These are phyloP conservation scores for Aspergillus sclerotiicarbonarius DNA, from an alignment of 495 filamentous ascomycete genomes.

Conservation along the genomic window DNA sequence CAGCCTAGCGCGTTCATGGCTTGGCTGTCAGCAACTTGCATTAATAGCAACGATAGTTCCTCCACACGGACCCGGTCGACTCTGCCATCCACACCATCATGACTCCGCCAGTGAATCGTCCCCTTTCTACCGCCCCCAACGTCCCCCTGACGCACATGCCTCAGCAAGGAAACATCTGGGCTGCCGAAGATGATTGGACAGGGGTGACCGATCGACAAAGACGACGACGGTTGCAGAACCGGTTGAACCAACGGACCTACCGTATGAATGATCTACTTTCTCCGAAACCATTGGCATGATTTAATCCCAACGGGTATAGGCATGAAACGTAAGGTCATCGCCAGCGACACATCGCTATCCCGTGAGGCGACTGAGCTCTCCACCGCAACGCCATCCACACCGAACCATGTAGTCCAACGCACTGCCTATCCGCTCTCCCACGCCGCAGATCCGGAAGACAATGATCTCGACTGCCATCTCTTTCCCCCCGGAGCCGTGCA, in stretches of 20 bases:
- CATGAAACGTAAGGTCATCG: too few relatives aligned
- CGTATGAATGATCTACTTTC: too few relatives aligned
- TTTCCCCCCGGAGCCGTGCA: neutral
- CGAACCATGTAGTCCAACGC: neutral
- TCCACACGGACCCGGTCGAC: neutral
- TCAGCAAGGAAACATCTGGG: constrained; percentile 12
- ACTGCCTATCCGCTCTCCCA: neutral
- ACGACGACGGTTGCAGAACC: constrained; percentile 19
- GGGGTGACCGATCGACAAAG: constrained; percentile 15
- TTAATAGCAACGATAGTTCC: too few relatives aligned
- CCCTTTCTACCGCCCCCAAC: neutral
- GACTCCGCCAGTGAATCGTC: neutral
- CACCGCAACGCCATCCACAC: neutral
- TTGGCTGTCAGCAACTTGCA: too few relatives aligned
- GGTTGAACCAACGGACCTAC: constrained; percentile 18
- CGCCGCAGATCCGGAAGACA: neutral
- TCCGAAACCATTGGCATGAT: too few relatives aligned
- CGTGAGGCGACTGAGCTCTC: too few relatives aligned
- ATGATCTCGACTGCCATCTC: neutral
- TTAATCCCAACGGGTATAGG: too few relatives aligned
- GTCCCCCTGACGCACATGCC: constrained; percentile 15
- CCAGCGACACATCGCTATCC: too few relatives aligned
- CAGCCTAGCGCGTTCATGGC: too few relatives aligned
- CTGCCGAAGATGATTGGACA: constrained; percentile 19
- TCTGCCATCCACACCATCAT: neutral